Conservation (phyloP, 2,329 filamentous ascomycete species). For the Pseudogymnoascus sp. region DNA sequence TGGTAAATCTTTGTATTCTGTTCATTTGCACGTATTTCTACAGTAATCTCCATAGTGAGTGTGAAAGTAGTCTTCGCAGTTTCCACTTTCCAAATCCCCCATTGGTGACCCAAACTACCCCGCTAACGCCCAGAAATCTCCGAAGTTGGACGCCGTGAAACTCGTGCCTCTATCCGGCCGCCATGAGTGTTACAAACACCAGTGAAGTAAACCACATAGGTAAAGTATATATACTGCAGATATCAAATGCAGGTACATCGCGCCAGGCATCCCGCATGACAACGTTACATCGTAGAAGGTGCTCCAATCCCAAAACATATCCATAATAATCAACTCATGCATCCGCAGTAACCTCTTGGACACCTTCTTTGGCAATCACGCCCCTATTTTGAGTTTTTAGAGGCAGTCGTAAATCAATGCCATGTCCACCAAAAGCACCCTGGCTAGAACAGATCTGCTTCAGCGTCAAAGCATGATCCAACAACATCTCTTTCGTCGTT, state of each 20-base stretch:
- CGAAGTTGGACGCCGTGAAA: background rate
- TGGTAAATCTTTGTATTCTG: background rate
- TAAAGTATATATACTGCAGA: background rate
- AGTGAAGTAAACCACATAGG: background rate
- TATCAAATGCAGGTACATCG: slow-evolving; percentile 1
- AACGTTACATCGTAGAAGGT: slow-evolving; percentile 1
- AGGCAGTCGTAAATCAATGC: slow-evolving; percentile 20
- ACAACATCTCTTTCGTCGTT: slow-evolving; percentile 49
- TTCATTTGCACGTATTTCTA: background rate
- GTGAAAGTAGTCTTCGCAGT: background rate
- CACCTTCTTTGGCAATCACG: slow-evolving; percentile 18
- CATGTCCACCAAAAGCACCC: slow-evolving; percentile 18
- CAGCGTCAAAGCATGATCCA: slow-evolving; percentile 38
- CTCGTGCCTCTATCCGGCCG: slow-evolving; percentile 1
- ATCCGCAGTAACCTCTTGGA: slow-evolving; percentile 22
- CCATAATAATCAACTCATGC: slow-evolving; percentile 13
- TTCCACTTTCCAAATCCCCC: background rate
- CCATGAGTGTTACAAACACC: background rate
- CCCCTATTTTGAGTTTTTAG: slow-evolving; percentile 20
- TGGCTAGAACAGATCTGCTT: slow-evolving; percentile 28
- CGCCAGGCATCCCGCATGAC: background rate
- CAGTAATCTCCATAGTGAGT: background rate
- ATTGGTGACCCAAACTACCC: background rate
- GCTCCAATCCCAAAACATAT: slow-evolving; percentile 11
- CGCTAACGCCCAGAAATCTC: background rate